phyloP scores from a whole-genome alignment of 2,329 filamentous ascomycete genomes.

The Phaeosphaeriaceae sp. region DNA sequence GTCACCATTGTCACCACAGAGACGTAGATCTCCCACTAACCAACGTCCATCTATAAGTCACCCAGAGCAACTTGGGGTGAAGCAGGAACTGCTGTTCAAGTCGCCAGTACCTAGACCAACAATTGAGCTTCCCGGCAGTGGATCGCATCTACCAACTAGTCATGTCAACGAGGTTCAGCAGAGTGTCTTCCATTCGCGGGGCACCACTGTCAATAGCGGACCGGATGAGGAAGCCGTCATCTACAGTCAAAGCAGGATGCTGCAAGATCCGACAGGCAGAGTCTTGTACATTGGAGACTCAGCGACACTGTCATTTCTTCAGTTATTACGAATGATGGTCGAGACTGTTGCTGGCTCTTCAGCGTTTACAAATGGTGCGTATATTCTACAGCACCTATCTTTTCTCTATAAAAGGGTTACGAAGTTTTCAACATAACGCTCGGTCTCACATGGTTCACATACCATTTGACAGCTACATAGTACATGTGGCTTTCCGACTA shows the following conservation, averaged over 20 bases:
- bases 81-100: conserved; percentile 30
- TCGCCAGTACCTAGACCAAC: conserved; percentile 25
- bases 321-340: conserved; percentile 66
- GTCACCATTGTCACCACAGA: conserved; percentile 25
- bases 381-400: not conserved
- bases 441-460: too few relatives aligned
- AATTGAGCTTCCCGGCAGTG: conserved; percentile 30
- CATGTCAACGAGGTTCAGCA: conserved; percentile 26
- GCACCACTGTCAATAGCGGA: conserved; percentile 48
- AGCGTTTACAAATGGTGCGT: conserved; percentile 57
- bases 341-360: conserved; percentile 61
- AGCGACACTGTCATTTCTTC: conserved; percentile 66
- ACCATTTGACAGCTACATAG: too few relatives aligned
- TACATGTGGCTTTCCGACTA: too few relatives aligned
- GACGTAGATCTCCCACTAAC: conserved; percentile 22
- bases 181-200: conserved; percentile 38
- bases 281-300: conserved; percentile 69
- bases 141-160: conserved; percentile 31
- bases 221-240: conserved; percentile 64
- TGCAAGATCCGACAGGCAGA: conserved; percentile 64
- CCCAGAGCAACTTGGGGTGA: conserved; percentile 12
- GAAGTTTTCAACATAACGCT: too few relatives aligned
- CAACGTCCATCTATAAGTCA: conserved; percentile 11
- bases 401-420: too few relatives aligned
- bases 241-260: conserved; percentile 62